phyloP scores from a whole-genome alignment of 2,329 filamentous ascomycete genomes.

The Colletotrichum abscissum region DNA sequence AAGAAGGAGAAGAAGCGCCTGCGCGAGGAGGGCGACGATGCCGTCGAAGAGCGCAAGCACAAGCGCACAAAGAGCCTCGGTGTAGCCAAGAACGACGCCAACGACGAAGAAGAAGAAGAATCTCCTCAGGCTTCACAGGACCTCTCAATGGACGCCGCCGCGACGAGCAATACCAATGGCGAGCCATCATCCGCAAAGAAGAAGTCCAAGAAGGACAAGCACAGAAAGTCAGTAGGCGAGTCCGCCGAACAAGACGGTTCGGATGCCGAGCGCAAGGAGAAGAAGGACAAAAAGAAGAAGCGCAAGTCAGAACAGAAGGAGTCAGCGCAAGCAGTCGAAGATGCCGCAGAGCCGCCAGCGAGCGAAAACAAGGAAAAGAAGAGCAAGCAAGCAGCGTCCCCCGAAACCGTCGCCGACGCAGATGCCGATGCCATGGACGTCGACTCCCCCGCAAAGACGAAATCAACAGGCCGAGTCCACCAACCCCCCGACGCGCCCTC shows the following conservation, averaged over 20 bases:
- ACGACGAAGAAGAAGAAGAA: slow-evolving; percentile 37
- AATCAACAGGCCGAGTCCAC: slow-evolving; percentile 46
- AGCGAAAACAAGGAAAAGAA: slow-evolving; percentile 40
- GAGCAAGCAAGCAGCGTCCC: slow-evolving; percentile 40
- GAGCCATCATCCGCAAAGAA: slow-evolving; percentile 30
- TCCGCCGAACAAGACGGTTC: slow-evolving; percentile 38
- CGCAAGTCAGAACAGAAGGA: slow-evolving; percentile 45
- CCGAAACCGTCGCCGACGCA: slow-evolving; percentile 33
- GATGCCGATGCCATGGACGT: slow-evolving; percentile 53
- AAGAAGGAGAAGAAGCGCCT: slow-evolving; percentile 56
- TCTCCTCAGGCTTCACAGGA: slow-evolving; percentile 21
- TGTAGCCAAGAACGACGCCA: slow-evolving; percentile 38
- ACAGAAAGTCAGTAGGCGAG: slow-evolving; percentile 31
- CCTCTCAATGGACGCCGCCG: slow-evolving; percentile 33
- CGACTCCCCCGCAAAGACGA: slow-evolving; percentile 44
- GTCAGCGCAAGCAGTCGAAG: slow-evolving; percentile 28
- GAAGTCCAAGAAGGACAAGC: slow-evolving; percentile 30
- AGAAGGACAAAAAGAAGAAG: slow-evolving; percentile 49
- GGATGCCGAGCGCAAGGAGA: slow-evolving; percentile 45
- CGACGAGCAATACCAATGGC: slow-evolving; percentile 13
- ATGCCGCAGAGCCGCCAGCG: slow-evolving; percentile 3
- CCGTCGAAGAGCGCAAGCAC: slow-evolving; percentile 57
- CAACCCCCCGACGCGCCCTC: slow-evolving; percentile 50
- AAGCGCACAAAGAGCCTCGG: slow-evolving; percentile 61
- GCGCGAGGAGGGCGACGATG: slow-evolving; percentile 54